Evolutionary conservation across 2,329 filamentous ascomycete species (phyloP).

Genomic region (Colletotrichum theobromicola): DNA sequence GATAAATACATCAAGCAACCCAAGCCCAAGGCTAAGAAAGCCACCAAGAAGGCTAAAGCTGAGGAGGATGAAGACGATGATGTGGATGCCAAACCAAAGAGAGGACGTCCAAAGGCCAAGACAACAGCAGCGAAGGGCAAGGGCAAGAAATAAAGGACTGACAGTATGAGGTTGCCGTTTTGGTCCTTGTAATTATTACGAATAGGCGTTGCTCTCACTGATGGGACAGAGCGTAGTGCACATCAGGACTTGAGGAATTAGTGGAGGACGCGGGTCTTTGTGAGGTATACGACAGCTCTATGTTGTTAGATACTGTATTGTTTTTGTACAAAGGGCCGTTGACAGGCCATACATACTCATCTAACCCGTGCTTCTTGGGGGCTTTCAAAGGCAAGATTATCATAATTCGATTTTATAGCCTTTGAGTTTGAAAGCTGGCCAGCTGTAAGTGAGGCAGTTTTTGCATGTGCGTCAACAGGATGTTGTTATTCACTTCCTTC

Average conservation of each 20-base stretch:
- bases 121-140: slow-evolving; percentile 48
- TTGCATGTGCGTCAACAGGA: not conserved
- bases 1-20: slow-evolving; percentile 97
- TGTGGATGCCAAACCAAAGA: slow-evolving; percentile 60
- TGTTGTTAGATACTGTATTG: not conserved
- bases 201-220: not conserved
- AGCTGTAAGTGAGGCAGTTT: not conserved
- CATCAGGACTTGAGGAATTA: not conserved
- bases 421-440: not conserved
- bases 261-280: not conserved
- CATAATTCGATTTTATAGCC: not conserved
- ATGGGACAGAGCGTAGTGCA: not conserved
- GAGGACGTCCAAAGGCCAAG: slow-evolving; percentile 48
- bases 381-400: not conserved
- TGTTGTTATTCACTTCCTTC: not conserved
- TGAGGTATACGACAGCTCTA: not conserved
- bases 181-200: not conserved
- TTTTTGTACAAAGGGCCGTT: not conserved
- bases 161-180: not conserved
- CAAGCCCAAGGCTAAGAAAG: slow-evolving; percentile 67
- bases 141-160: slow-evolving; percentile 41
- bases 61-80: slow-evolving; percentile 55
- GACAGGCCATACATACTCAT: not conserved
- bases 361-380: not conserved
- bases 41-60: slow-evolving; percentile 40